phyloP scores from a whole-genome alignment of 768 basidiomycete species.

The Lactarius indigo region DNA sequence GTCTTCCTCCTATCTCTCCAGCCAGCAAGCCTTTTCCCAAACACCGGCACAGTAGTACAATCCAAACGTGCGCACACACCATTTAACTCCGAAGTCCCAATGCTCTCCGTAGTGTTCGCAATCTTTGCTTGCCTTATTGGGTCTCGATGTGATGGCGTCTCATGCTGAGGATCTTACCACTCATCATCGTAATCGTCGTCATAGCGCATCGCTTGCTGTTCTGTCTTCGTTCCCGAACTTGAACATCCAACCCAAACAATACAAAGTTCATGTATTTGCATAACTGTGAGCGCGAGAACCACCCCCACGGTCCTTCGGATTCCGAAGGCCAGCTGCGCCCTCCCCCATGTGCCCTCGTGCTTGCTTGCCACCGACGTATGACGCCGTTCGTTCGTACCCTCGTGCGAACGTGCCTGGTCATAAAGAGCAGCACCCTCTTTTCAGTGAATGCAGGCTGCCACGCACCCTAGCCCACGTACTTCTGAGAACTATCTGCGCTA shows the following conservation, averaged over 20 bases:
- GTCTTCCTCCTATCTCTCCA: slow-evolving; percentile 6
- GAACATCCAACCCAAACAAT: background rate
- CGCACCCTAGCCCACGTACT: background rate
- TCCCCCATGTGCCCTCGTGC: background rate
- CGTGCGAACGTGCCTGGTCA: slow-evolving; percentile 15
- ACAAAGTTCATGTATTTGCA: slow-evolving; percentile 3
- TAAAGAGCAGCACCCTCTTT: slow-evolving; percentile 12
- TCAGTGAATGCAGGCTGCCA: background rate
- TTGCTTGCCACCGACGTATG: slow-evolving; percentile 5
- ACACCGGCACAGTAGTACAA: background rate
- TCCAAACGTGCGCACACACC: background rate
- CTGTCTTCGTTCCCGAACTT: background rate
- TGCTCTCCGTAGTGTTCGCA: background rate
- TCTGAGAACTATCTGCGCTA: slow-evolving; percentile 5
- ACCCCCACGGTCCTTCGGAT: slow-evolving; percentile 5
- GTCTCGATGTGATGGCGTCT: background rate
- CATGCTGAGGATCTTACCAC: background rate
- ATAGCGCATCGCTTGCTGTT: background rate
- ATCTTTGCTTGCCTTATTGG: background rate
- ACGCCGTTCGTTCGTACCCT: background rate
- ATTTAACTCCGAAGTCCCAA: background rate
- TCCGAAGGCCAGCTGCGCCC: background rate
- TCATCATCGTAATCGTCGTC: background rate
- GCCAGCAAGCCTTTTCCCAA: background rate
- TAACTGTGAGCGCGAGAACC: background rate